phyloP scores from a whole-genome alignment of 345 rosid genomes.

The Hibiscus tridactylites region DNA sequence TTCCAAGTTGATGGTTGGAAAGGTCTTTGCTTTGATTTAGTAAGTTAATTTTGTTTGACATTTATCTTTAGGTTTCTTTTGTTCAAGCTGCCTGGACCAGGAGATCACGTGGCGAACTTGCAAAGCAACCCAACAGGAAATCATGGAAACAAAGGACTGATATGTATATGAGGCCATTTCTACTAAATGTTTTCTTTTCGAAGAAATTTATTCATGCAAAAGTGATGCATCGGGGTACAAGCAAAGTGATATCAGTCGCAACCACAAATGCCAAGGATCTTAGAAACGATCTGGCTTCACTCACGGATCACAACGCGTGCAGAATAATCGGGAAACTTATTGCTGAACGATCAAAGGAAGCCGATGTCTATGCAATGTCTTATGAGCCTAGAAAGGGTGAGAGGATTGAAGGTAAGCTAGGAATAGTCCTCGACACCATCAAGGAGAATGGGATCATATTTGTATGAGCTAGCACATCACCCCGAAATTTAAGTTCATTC shows the following conservation, averaged over 20 bases:
- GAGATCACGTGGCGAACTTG: conserved; percentile 77
- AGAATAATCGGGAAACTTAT: conserved; percentile 68
- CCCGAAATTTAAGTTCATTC: too few relatives aligned
- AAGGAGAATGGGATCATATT: conserved; percentile 68
- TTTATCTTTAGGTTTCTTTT: conserved; percentile 38
- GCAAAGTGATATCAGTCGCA: conserved; percentile 92
- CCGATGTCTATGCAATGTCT: conserved; percentile 75
- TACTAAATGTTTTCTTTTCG: conserved; percentile 82
- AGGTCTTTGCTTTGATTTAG: neutral
- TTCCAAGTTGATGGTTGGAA: neutral
- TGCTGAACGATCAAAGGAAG: conserved; percentile 87
- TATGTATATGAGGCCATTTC: conserved; percentile 90
- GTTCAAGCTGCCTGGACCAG: conserved; percentile 89
- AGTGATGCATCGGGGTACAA: conserved; percentile 89
- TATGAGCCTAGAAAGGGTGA: conserved; percentile 77
- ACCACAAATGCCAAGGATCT: conserved; percentile 88
- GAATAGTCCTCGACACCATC: conserved; percentile 73
- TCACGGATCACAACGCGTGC: conserved; percentile 68
- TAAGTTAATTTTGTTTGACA: neutral
- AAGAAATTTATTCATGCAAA: conserved; percentile 83
- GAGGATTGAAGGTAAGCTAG: conserved; percentile 84
- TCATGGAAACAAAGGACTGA: conserved; percentile 98
- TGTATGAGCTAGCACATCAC: conserved; percentile 18
- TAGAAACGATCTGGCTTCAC: conserved; percentile 61
- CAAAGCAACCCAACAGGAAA: conserved; percentile 65